Percentiles rank a stretch among this genome's conserved stretches.
phyloP scores from a whole-genome alignment of 2,329 filamentous ascomycete genomes.

The Pseudocercospora eumusae region DNA sequence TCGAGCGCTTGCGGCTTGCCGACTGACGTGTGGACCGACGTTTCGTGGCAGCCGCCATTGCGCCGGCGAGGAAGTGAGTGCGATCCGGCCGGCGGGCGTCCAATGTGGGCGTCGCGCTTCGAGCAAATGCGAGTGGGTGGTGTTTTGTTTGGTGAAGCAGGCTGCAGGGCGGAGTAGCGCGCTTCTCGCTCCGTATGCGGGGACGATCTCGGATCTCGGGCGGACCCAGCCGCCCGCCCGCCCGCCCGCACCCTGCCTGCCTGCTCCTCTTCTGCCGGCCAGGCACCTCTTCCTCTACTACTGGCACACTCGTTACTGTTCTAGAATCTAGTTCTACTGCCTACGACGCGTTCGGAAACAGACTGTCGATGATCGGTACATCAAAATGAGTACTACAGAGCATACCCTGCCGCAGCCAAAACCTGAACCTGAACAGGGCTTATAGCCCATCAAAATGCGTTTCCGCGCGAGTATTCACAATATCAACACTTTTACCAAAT shows the following conservation, averaged over 20 bases:
- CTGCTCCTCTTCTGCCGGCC: neutral
- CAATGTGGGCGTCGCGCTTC: neutral
- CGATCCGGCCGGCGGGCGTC: no score
- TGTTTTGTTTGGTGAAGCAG: neutral
- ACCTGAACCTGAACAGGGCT: neutral
- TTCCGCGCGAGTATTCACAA: slow-evolving; percentile 39
- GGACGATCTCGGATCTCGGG: neutral
- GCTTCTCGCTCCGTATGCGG: neutral
- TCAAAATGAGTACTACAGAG: slow-evolving; percentile 1
- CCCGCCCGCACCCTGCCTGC: no score
- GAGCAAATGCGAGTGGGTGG: neutral
- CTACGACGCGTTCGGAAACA: neutral
- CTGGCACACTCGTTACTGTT: neutral
- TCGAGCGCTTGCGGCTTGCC: slow-evolving; percentile 37
- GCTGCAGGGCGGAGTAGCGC: neutral
- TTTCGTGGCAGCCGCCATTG: slow-evolving; percentile 34
- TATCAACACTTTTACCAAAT: slow-evolving; percentile 48
- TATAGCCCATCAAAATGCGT: slow-evolving; percentile 44
- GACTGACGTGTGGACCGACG: slow-evolving; percentile 40
- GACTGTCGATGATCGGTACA: neutral
- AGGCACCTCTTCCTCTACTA: neutral
- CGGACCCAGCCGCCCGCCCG: neutral
- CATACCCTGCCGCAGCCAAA: slow-evolving; percentile 2
- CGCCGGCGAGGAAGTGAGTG: neutral
- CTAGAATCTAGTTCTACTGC: neutral